Conservation (phyloP, 2,329 filamentous ascomycete species). For the Cladophialophora exuberans region DNA sequence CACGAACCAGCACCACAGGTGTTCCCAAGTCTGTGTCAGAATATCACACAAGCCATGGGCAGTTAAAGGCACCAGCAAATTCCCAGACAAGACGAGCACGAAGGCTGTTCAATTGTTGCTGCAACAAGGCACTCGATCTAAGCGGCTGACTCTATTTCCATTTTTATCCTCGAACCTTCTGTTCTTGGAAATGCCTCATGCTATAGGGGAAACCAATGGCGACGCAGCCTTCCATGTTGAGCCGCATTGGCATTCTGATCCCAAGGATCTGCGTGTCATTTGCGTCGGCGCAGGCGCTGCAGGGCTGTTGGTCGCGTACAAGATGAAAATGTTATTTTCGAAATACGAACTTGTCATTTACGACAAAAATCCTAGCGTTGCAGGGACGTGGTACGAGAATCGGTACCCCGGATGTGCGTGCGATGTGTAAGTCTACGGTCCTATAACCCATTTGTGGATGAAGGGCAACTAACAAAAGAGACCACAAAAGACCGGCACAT, state of each 20-base stretch:
- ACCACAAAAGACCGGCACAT: conserved; percentile 17
- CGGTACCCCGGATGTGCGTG: conserved; percentile 38
- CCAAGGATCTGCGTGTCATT: conserved; percentile 20
- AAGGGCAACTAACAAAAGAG: not conserved
- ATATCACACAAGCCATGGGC: no score
- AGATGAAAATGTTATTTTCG: conserved; percentile 29
- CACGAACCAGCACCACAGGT: no score
- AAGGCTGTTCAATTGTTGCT: no score
- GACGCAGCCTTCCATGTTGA: no score
- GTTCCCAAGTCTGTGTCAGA: no score
- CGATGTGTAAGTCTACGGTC: conserved; percentile 17
- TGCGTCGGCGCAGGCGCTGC: conserved; percentile 21
- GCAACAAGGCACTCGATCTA: no score
- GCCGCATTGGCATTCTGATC: not conserved
- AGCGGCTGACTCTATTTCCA: no score
- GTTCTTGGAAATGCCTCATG: no score
- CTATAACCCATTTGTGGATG: not conserved
- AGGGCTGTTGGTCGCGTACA: conserved; percentile 21
- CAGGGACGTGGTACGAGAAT: conserved; percentile 48
- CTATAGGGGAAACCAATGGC: no score
- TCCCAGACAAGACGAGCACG: no score
- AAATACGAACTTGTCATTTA: conserved; percentile 45
- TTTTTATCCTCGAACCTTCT: no score
- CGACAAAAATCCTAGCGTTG: conserved; percentile 44
- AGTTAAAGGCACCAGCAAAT: no score